Conservation (phyloP, 768 basidiomycete genomes). For the Rhodotorula paludigena region DNA sequence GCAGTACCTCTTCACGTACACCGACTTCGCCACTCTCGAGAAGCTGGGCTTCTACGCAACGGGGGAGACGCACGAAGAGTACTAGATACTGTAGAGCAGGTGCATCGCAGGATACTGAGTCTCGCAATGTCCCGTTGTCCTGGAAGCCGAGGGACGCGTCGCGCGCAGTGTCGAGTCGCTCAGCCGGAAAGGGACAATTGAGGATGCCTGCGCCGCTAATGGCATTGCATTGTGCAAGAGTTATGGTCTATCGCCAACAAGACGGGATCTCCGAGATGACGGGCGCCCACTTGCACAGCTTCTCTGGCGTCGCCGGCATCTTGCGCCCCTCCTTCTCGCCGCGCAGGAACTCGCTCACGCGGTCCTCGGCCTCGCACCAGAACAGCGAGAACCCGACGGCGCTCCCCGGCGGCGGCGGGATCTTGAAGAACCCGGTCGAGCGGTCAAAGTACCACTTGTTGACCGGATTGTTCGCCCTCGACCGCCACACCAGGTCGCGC, state of each 20-base stretch:
- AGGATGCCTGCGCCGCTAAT: too few species aligned
- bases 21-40: too few species aligned
- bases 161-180: too few species aligned
- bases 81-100: too few species aligned
- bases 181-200: too few species aligned
- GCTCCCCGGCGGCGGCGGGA: conserved; percentile 46
- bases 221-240: too few species aligned
- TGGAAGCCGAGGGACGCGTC: too few species aligned
- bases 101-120: too few species aligned
- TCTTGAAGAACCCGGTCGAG: conserved; percentile 78
- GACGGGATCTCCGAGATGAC: conserved; percentile 29
- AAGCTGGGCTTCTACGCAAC: too few species aligned
- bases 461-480: conserved; percentile 84
- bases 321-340: background rate
- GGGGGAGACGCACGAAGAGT: too few species aligned
- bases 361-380: conserved; percentile 96
- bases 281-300: conserved; percentile 24
- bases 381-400: conserved; percentile 74
- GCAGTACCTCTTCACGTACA: too few species aligned
- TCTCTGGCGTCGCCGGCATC: conserved; percentile 10
- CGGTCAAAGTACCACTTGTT: conserved; percentile 99
- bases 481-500: conserved; percentile 93
- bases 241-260: conserved; percentile 8
- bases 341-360: conserved; percentile 48
- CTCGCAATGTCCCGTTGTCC: too few species aligned